Evolutionary conservation across 2,329 filamentous ascomycete genomes (phyloP), one percentile per base, ranked within the genome.

Genomic region (Trichoderma harzianum): DNA sequence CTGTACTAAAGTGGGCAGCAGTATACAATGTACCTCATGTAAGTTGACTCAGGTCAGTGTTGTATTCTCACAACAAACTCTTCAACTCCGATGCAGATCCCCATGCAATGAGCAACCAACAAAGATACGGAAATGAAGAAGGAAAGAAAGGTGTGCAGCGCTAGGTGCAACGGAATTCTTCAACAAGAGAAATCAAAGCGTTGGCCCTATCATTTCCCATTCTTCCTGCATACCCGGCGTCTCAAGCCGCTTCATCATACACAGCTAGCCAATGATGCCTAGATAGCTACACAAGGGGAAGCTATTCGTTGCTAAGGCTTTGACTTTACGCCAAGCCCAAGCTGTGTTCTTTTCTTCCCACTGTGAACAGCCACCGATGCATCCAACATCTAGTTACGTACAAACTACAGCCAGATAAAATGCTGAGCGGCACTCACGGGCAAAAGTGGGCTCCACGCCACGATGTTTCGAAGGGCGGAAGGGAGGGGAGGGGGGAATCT

Each of bases 351-450:
- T 58, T 43, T 43, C 36, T 43, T 43, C 55, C 32, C 60, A 63
- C 60, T 63, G 12, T 28, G 60, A 30, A 39, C 30, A 39, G 34
- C 60, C 60, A 43, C 60, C 60, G 24, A 63, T 32, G 26, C 28
- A 34, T n/a, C 39, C 34, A 36, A 21, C 3, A 8, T 51, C 16
- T n/a, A 30, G 32, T 43, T 58, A n/a, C 28, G 30, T 32, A 32
- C 55, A 32, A 58, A 1, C 8, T 11, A 21, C 18, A 24, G 18
- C 18, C n/a, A 58, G 65, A 68, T 68, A 24, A 55, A 18, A 68
- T 68, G 65, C 65, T 68, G 65, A 68, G 65, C 65, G 65, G 65
- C 36, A 26, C 16, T 66, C 26, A 51, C 65, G 65, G 65, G 65
- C 55, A 60, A 68, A 68, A 68, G 65, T 68, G 65, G 65, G 65